A percentile compares a stretch with the other conserved stretches of the same genome.
phyloP scores from a whole-genome alignment of 345 rosid species.

The Passiflora organensis region DNA sequence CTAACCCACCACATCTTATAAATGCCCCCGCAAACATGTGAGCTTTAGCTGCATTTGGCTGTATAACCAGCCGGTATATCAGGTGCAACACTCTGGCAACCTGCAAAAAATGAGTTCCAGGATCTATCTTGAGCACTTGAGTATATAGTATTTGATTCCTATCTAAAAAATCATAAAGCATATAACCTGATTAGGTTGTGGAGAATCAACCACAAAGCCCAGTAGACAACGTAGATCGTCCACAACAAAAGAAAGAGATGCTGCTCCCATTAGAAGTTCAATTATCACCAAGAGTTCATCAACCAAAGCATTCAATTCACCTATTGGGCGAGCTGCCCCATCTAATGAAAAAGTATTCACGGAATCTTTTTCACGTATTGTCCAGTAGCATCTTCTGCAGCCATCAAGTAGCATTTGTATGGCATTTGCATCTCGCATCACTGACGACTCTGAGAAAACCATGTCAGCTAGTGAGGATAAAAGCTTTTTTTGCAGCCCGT shows the following conservation, averaged over 20 bases:
- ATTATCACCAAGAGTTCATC: constrained; percentile 96
- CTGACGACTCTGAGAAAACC: constrained; percentile 95
- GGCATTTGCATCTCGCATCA: constrained; percentile 94
- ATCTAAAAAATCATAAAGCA: too few relatives aligned
- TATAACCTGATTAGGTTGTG: constrained; percentile 96
- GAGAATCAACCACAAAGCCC: constrained; percentile 92
- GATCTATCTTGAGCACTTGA: constrained; percentile 12
- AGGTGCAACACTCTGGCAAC: constrained; percentile 89
- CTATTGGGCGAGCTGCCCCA: constrained; percentile 61
- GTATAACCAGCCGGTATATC: constrained; percentile 81
- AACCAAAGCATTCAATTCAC: constrained; percentile 94
- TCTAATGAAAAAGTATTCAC: constrained; percentile 54
- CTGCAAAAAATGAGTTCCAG: constrained; percentile 39
- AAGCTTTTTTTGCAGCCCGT: constrained; percentile 95
- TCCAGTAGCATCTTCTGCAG: constrained; percentile 99
- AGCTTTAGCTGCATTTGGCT: constrained; percentile 87
- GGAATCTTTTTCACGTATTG: constrained; percentile 74
- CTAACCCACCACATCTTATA: constrained; percentile 83
- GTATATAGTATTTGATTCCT: background rate
- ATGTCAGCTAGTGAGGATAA: constrained; percentile 93
- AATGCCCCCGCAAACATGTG: constrained; percentile 70
- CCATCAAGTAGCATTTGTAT: constrained; percentile 99
- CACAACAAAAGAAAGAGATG: constrained; percentile 66
- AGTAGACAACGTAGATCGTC: constrained; percentile 82
- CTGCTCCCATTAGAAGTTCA: constrained; percentile 93